Evolutionary conservation across 139 green algal genomes (phyloP).

Genomic region (Astrephomene gubernaculifera): DNA sequence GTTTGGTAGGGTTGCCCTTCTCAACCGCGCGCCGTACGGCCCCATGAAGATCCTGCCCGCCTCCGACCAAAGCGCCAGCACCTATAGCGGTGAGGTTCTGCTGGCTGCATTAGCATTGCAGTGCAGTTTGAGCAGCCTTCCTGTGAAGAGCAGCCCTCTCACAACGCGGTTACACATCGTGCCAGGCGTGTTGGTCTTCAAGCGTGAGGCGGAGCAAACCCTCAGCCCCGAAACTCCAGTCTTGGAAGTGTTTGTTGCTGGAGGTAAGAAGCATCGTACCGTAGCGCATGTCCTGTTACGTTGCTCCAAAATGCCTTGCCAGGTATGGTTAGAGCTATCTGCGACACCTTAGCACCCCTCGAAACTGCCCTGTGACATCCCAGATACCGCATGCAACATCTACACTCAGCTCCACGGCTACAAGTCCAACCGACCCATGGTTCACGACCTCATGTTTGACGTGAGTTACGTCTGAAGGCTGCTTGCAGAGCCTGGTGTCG

Average conservation of each 20-base stretch:
- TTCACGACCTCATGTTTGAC: slow-evolving; percentile 33
- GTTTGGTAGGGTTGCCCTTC: not conserved
- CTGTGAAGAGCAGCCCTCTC: too few relatives aligned
- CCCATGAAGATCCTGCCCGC: slow-evolving; percentile 38
- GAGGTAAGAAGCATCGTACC: too few relatives aligned
- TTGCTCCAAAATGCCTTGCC: too few relatives aligned
- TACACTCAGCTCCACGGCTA: slow-evolving; percentile 47
- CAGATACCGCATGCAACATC: slow-evolving; percentile 43
- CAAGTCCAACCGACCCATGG: slow-evolving; percentile 46
- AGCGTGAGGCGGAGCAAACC: not conserved
- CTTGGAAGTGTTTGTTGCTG: slow-evolving; percentile 56
- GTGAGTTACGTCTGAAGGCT: too few relatives aligned
- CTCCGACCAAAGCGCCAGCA: not conserved
- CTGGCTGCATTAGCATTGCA: too few relatives aligned
- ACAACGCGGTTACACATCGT: not conserved
- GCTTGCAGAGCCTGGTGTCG: too few relatives aligned
- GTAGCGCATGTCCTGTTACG: too few relatives aligned
- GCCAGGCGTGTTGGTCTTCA: slow-evolving; percentile 53
- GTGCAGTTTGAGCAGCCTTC: too few relatives aligned
- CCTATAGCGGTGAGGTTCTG: not conserved
- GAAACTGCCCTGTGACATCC: too few relatives aligned
- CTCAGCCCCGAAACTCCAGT: slow-evolving; percentile 15
- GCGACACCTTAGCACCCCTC: too few relatives aligned
- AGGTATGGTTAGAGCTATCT: too few relatives aligned
- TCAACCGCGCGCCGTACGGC: slow-evolving; percentile 11